Evolutionary conservation across 441 rosid species (phyloP).

Genomic region (Syzygium malaccense): DNA sequence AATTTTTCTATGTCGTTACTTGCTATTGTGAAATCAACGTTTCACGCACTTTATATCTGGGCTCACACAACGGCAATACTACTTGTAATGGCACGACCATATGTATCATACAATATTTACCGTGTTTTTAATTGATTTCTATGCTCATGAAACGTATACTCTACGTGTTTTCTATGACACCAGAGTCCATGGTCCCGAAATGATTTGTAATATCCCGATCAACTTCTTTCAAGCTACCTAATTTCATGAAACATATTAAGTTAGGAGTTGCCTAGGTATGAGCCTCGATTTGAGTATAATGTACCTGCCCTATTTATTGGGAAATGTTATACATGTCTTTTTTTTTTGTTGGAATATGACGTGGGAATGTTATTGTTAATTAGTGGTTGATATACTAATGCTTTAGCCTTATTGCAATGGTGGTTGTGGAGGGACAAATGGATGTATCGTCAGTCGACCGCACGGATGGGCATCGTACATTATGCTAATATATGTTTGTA

Average conservation of each 20-base stretch:
- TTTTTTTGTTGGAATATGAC: background rate
- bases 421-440: background rate
- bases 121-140: background rate
- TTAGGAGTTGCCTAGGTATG: background rate
- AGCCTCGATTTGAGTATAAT: background rate
- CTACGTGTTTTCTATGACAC: background rate
- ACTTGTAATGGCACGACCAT: background rate
- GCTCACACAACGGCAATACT: background rate
- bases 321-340: background rate
- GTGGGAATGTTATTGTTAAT: background rate
- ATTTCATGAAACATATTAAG: background rate
- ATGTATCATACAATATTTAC: background rate
- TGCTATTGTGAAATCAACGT: background rate
- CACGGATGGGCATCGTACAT: background rate
- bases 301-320: background rate
- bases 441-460: background rate
- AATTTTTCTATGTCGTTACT: background rate
- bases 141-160: background rate
- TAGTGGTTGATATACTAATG: background rate
- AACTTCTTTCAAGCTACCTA: background rate
- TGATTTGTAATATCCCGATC: background rate
- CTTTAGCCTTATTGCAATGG: background rate
- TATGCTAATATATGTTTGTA: background rate
- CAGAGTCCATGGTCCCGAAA: background rate
- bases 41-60: background rate